These are phyloP conservation scores for Colletotrichum sp. DNA, from an alignment of 2,329 filamentous ascomycete species.

Conservation along the genomic window DNA sequence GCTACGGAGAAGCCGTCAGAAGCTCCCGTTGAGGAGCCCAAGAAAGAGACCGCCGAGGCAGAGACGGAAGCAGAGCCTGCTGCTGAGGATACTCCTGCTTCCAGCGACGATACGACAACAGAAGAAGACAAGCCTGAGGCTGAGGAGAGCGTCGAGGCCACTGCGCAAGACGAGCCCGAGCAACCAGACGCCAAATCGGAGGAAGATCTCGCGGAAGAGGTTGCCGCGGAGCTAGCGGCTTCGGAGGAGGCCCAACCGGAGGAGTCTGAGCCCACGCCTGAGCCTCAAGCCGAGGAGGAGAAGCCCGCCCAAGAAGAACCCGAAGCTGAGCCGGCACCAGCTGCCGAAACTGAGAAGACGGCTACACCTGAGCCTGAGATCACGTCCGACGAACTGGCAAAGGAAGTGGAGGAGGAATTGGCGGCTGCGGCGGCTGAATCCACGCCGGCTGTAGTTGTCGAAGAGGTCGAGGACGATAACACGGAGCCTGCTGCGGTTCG, in stretches of 20 bases:
- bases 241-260: not conserved
- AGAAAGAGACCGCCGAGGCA: not conserved
- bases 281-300: not conserved
- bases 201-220: not conserved
- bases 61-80: not conserved
- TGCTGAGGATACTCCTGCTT: rapidly evolving
- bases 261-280: not conserved
- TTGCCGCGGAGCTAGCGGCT: not conserved
- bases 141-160: not conserved
- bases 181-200: not conserved
- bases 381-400: not conserved
- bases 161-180: not conserved
- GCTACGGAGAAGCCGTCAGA: not conserved
- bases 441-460: not conserved
- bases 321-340: not conserved
- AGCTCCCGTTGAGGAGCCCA: not conserved
- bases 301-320: not conserved
- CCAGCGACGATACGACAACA: not conserved
- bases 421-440: not conserved
- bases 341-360: not conserved
- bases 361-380: not conserved
- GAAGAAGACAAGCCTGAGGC: not conserved
- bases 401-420: not conserved
- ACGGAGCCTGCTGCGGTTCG: not conserved
- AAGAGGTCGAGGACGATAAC: not conserved